Evolutionary conservation across 2,329 filamentous ascomycete species (phyloP), one percentile per base, ranked within the genome.

Genomic region (Hortaea werneckii): DNA sequence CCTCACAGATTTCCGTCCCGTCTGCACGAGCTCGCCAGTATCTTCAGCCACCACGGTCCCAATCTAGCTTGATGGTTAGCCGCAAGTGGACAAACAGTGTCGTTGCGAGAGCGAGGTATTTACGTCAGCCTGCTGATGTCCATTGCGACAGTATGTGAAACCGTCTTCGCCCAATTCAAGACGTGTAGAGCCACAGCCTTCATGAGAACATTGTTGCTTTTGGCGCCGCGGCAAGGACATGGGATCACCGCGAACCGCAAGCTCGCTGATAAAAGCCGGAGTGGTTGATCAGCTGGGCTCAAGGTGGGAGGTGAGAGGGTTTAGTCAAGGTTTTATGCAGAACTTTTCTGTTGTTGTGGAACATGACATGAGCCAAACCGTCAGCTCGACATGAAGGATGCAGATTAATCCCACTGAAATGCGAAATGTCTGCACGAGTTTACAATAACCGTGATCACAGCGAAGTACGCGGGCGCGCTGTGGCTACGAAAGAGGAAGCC

Each of bases 141-240:
- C 87, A 54, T 85, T 82, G 52, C 82, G 75, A 65, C 87, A 94
- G 63, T 86, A 94, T 51, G 82, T 79, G 47, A 82, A 76, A 3
- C 87, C 86, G 65, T 85, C 84, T 54, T 88, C 80, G 29, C 82
- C 70, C 59, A 86, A 85, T 68, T 83, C 63, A 34, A 62, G 87
- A 51, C 77, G 76, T 37, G 74, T 75, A 43, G 84, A 83, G 49
- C 83, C 82, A 61, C 87, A 94, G 57, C 77, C 76, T 39, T 61
- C 51, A 40, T 44, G n/a, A 27, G n/a, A 12, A 26, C 60, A 63
- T 12, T 56, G 55, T 26, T 50, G 40, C 37, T 49, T 49, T 9
- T 35, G 44, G 26, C 34, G 43, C 27, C 45, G 48, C 20, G 44
- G 41, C 30, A 55, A 52, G 7, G 56, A 60, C 57, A 59, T 41